A percentile compares a stretch with the other conserved stretches of the same genome.
Conservation (phyloP, 2,329 filamentous ascomycete genomes). For the Fusarium incarnatum region DNA sequence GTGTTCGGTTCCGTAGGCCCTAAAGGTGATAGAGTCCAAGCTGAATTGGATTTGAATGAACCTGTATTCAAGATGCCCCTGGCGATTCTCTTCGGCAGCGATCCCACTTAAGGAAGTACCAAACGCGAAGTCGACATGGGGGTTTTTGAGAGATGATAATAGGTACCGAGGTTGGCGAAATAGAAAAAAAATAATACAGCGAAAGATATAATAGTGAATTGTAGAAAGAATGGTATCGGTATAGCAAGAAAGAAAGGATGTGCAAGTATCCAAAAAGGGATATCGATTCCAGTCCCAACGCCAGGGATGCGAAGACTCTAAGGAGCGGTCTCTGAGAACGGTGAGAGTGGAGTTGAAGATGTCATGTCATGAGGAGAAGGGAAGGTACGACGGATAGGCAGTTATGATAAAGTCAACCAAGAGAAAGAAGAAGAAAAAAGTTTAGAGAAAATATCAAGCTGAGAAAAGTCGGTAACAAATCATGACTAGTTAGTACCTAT, state of each 20-base stretch:
- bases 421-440: background rate
- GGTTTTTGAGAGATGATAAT: slow-evolving; percentile 3
- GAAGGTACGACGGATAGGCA: background rate
- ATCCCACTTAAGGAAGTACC: slow-evolving; percentile 45
- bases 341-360: slow-evolving; percentile 20
- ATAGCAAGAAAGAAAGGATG: slow-evolving; percentile 5
- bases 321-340: slow-evolving; percentile 12
- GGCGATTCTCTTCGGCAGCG: slow-evolving; percentile 40
- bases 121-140: slow-evolving; percentile 35
- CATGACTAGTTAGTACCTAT: background rate
- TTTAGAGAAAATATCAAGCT: background rate
- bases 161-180: slow-evolving; percentile 13
- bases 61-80: slow-evolving; percentile 36
- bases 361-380: slow-evolving; percentile 15
- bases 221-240: background rate
- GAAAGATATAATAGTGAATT: background rate
- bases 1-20: slow-evolving; percentile 14
- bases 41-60: slow-evolving; percentile 16
- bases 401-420: slow-evolving; percentile 1
- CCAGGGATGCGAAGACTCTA: slow-evolving; percentile 16
- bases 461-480: slow-evolving; percentile 1
- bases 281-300: background rate
- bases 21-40: slow-evolving; percentile 21
- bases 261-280: slow-evolving; percentile 22
- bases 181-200: background rate